Base-by-base conservation (phyloP, 2,329 filamentous ascomycete genomes). In the Trichoderma afroharzianum region DNA sequence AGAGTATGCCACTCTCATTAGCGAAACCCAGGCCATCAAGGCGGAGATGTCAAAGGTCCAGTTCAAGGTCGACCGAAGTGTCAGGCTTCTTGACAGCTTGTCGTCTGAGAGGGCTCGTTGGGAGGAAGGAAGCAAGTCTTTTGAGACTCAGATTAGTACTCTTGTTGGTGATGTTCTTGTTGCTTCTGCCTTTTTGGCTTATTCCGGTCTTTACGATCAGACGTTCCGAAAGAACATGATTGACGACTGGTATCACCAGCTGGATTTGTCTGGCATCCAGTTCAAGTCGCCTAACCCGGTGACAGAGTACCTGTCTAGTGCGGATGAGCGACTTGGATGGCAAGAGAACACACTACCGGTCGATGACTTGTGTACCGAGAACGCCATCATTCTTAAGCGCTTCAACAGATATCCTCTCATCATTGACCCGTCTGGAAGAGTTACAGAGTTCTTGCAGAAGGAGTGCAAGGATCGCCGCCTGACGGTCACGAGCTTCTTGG, bases 321-420 rank as follows among this genome's bases (percentile, higher is more conserved):
- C 97, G 5, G 97, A 99, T 80, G 95, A 99, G 83, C 90, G 96
- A 74, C 87, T 99, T 39, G 89, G 92, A 74, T 99, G 96, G 96
- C 97, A 99, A 83, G 92, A 95, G 77, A 93, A 99, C 79, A 92
- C 92, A 18, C 85, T 99, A 63, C 96, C 97, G 2, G 95, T 98
- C 5, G 96, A 99, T 80, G 96, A 99, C 79, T 88, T 99, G 53
- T 99, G 96, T 86, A 99, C 96, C 0, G 96, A 99, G 82, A 99
- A 99, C 78, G 96, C 97, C 58, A 98, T 99, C 78, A 92, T 99
- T 75, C 88, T 99, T 73, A 94, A 98, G 85, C 91, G 96, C 72
- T 99, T 98, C 90, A 99, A 99, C 84, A 90, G 96, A 74, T 99
- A 99, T 81, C 96, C 97, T 58, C 88, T 99, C 73, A 98, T 99